These are phyloP conservation scores for Ceratocystis ficicola DNA, from an alignment of 2,329 filamentous ascomycete genomes.

Conservation along the genomic window DNA sequence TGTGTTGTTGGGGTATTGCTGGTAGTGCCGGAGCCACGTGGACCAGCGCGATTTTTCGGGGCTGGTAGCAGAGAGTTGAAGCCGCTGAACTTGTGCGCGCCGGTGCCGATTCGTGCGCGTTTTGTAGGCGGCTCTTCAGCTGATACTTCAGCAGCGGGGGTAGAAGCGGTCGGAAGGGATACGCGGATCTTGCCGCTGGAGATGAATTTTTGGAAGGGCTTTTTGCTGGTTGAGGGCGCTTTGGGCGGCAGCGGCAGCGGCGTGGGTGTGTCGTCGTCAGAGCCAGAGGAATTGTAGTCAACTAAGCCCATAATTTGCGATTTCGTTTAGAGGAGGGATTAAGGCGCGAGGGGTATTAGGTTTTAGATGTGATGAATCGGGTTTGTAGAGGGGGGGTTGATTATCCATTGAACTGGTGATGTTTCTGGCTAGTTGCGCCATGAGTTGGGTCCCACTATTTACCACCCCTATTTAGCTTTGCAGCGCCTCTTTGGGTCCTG, in stretches of 20 bases:
- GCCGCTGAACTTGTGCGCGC: constrained; percentile 57
- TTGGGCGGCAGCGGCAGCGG: constrained; percentile 28
- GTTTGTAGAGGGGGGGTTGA: not conserved
- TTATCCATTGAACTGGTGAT: too few species aligned
- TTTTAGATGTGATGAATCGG: not conserved
- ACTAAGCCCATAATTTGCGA: constrained; percentile 55
- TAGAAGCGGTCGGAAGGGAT: constrained; percentile 49
- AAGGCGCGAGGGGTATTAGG: not conserved
- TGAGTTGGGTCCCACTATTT: too few species aligned
- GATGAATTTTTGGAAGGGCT: constrained; percentile 65
- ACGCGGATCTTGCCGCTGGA: constrained; percentile 77
- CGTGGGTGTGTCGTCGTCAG: constrained; percentile 44
- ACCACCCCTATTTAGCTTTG: too few species aligned
- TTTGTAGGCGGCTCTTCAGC: constrained; percentile 51
- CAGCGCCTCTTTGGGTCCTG: too few species aligned
- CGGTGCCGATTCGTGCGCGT: constrained; percentile 48
- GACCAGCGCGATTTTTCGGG: constrained; percentile 50
- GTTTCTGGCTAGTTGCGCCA: too few species aligned
- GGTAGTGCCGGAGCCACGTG: constrained; percentile 23
- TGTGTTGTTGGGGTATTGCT: not conserved
- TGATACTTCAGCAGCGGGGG: constrained; percentile 29
- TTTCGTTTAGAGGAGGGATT: not conserved
- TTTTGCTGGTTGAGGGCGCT: constrained; percentile 33
- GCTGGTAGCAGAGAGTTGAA: constrained; percentile 81
- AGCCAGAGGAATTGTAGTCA: constrained; percentile 67